phyloP scores from a whole-genome alignment of 345 rosid species.

The Gossypium herbaceum region DNA sequence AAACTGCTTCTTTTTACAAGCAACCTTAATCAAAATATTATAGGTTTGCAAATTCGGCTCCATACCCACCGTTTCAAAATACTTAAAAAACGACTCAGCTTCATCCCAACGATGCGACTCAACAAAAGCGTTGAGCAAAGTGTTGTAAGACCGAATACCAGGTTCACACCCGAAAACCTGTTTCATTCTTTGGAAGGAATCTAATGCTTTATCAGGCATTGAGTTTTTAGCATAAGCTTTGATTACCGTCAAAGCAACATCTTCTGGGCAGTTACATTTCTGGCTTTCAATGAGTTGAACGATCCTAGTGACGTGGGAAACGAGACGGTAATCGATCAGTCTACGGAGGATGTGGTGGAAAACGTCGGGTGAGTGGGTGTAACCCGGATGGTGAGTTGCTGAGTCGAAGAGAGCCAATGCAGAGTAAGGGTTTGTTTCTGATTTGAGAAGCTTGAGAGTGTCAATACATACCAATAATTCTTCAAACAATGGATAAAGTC shows the following conservation, averaged over 20 bases:
- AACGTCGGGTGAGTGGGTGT: conserved; percentile 51
- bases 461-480: no score
- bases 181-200: conserved; percentile 55
- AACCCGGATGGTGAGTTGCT: conserved; percentile 50
- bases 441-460: conserved; percentile 61
- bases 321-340: conserved; percentile 45
- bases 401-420: conserved; percentile 66
- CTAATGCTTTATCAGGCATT: conserved; percentile 59
- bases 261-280: conserved; percentile 68
- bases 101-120: conserved; percentile 51
- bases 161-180: conserved; percentile 70
- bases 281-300: conserved; percentile 53
- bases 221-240: conserved; percentile 61
- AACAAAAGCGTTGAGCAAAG: conserved; percentile 57
- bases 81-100: conserved; percentile 50
- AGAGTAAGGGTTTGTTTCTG: conserved; percentile 42
- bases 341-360: conserved; percentile 82
- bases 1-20: conserved; percentile 59
- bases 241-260: conserved; percentile 58
- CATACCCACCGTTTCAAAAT: conserved; percentile 43
- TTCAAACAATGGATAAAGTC: no score
- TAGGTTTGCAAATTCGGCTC: conserved; percentile 67
- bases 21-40: conserved; percentile 70
- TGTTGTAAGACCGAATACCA: conserved; percentile 63
- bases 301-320: conserved; percentile 43